Percentiles rank a stretch among this genome's conserved stretches.
Conservation (phyloP, 2,329 filamentous ascomycete species). For the Alternaria sp. region DNA sequence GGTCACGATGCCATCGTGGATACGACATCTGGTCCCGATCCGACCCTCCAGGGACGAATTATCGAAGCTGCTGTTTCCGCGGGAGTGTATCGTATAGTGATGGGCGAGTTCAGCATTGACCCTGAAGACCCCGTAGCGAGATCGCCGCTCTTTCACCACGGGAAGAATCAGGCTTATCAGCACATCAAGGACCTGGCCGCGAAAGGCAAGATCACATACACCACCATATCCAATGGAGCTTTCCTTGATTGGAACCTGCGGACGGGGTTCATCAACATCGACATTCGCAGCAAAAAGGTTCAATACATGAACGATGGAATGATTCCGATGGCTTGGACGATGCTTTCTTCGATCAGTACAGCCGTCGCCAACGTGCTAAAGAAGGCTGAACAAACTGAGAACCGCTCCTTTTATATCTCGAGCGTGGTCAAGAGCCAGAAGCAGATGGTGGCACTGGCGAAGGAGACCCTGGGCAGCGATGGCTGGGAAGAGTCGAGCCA, state of each 20-base stretch:
- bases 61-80: constrained; percentile 19
- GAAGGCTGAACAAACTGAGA: constrained; percentile 10
- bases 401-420: constrained; percentile 13
- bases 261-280: constrained; percentile 12
- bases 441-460: constrained; percentile 11
- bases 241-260: constrained; percentile 17
- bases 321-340: constrained; percentile 4
- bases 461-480: constrained; percentile 5
- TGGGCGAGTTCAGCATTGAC: constrained; percentile 16
- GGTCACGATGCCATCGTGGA: constrained; percentile 59
- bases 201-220: constrained; percentile 12
- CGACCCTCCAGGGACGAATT: constrained; percentile 48
- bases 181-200: constrained; percentile 12
- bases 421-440: constrained; percentile 11
- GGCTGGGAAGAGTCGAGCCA: constrained; percentile 6
- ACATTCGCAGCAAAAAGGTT: constrained; percentile 8
- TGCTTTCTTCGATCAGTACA: constrained; percentile 3
- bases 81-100: constrained; percentile 14
- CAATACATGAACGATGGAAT: constrained; percentile 11
- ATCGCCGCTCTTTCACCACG: constrained; percentile 6
- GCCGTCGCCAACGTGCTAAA: constrained; percentile 5
- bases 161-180: constrained; percentile 12
- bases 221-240: constrained; percentile 11
- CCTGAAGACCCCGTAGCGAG: constrained; percentile 9
- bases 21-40: constrained; percentile 48